Base-by-base conservation (phyloP, 2,329 filamentous ascomycete genomes). In the Neopestalotiopsis sp. region DNA sequence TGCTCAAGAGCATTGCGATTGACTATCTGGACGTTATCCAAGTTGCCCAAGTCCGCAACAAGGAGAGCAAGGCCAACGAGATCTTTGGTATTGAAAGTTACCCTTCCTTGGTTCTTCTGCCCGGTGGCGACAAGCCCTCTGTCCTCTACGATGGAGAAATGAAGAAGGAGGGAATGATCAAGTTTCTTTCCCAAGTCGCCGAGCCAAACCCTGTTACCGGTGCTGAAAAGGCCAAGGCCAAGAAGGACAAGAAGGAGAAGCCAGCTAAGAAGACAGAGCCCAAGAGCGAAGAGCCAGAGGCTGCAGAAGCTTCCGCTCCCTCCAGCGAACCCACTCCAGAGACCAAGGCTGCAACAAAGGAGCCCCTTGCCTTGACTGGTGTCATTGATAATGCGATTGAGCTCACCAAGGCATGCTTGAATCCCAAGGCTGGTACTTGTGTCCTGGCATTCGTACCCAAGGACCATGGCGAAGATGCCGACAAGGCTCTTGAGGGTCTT, bases 1-100 rank as follows among this genome's bases (percentile, higher is more conserved):
- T 97, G 30, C 83, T 98, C 72, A 93, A 92, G 79, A 91, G 94
- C 70, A 81, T 98, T 67, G 95, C 96, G 6, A 94, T 98, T 75
- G 96, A 98, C 78, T 99, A 95, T 80, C 86, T 96, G 32, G 94
- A 91, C 45, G 89, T 89, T 68, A 89, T 98, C 71, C 86, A 88
- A 3, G 85, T 99, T 45, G 95, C 90, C 9, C 95, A 98, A 81
- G 88, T 97, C 67, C 90, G 94, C 68, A 86, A 92, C 82, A 97
- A 95, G 81, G 94, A 98, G 80, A 86, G 86, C 66, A 87, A 86
- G 56, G 87, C 91, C 0, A 89, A 94, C 4, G 87, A 92, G 69
- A 88, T 89, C 68, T 98, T 95, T 77, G 91, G 90, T 56, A 86
- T 99, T 70, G 84, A 87, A 17, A 90, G 91, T 65, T 97, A 94